Conservation (phyloP, 768 basidiomycete species). For the Tulasnella calospora region DNA sequence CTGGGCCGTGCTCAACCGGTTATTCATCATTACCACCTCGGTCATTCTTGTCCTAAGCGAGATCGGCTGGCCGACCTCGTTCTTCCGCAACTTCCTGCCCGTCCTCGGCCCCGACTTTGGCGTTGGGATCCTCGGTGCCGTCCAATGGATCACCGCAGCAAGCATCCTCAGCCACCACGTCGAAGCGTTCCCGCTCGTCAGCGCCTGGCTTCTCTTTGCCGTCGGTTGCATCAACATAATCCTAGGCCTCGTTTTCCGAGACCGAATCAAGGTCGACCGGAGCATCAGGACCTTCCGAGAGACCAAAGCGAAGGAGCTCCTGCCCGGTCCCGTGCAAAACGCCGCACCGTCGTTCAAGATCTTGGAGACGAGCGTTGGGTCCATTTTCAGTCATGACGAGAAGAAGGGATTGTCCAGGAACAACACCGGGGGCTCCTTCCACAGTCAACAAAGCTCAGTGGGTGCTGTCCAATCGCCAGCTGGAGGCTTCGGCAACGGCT, state of each 20-base stretch:
- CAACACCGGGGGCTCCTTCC: slow-evolving; percentile 38
- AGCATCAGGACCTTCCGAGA: slow-evolving; percentile 56
- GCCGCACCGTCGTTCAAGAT: slow-evolving; percentile 12
- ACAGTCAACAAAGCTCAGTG: slow-evolving; percentile 33
- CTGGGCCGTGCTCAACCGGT: slow-evolving; percentile 83
- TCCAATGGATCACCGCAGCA: slow-evolving; percentile 53
- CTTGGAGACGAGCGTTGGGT: neutral
- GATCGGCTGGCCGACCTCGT: slow-evolving; percentile 67
- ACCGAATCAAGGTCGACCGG: slow-evolving; percentile 55
- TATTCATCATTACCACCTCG: slow-evolving; percentile 82
- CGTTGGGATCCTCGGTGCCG: slow-evolving; percentile 77
- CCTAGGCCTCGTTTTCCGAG: slow-evolving; percentile 61
- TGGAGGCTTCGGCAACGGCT: slow-evolving; percentile 39
- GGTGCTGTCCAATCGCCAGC: slow-evolving; percentile 36
- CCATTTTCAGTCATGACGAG: slow-evolving; percentile 24
- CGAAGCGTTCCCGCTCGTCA: slow-evolving; percentile 81
- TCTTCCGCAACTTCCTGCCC: slow-evolving; percentile 80
- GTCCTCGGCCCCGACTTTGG: slow-evolving; percentile 80
- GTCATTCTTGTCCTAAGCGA: slow-evolving; percentile 78
- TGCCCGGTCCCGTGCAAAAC: slow-evolving; percentile 15
- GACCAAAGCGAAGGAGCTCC: slow-evolving; percentile 18
- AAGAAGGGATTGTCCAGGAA: no score
- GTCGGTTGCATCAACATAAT: slow-evolving; percentile 86
- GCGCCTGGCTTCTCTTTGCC: slow-evolving; percentile 88
- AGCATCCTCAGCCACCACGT: slow-evolving; percentile 57